Conservation (phyloP, 768 basidiomycete genomes). For the Tylopilus sp. region DNA sequence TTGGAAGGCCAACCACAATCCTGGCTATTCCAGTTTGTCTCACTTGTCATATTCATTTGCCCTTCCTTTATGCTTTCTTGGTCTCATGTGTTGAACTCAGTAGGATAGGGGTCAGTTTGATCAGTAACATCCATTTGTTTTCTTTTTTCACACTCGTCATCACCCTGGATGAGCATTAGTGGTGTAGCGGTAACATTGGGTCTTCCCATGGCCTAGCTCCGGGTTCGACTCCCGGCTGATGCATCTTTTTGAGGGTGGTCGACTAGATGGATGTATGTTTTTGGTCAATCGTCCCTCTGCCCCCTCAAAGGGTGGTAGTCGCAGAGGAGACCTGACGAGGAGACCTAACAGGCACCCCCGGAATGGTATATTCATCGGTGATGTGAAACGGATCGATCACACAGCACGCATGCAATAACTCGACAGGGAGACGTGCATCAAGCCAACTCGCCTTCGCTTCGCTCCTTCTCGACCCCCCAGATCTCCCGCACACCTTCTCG, state of each 20-base stretch:
- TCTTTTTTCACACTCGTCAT: too few relatives aligned
- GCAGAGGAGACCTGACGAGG: neutral
- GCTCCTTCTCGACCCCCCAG: conserved; percentile 67
- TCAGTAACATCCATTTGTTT: too few relatives aligned
- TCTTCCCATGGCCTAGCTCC: conserved; percentile 74
- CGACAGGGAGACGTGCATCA: neutral
- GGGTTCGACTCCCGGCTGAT: conserved; percentile 59
- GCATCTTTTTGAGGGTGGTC: conserved; percentile 25
- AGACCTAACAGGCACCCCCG: neutral
- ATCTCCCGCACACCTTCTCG: conserved; percentile 82
- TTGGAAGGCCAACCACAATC: too few relatives aligned
- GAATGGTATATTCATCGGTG: conserved; percentile 1
- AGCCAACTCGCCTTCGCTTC: conserved; percentile 21
- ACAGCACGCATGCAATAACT: neutral
- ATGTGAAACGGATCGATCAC: neutral
- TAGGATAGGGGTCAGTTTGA: too few relatives aligned
- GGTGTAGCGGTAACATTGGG: conserved; percentile 87
- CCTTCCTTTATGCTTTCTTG: too few relatives aligned
- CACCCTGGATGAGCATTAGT: conserved; percentile 31
- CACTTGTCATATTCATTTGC: too few relatives aligned
- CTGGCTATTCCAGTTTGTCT: too few relatives aligned
- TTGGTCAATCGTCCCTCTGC: too few relatives aligned
- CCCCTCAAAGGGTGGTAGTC: too few relatives aligned
- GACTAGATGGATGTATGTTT: too few relatives aligned
- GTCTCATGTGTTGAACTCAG: too few relatives aligned